These are phyloP conservation scores for Selaginella tamariscina DNA, from an alignment of 75 land plant species.

Conservation along the genomic window DNA sequence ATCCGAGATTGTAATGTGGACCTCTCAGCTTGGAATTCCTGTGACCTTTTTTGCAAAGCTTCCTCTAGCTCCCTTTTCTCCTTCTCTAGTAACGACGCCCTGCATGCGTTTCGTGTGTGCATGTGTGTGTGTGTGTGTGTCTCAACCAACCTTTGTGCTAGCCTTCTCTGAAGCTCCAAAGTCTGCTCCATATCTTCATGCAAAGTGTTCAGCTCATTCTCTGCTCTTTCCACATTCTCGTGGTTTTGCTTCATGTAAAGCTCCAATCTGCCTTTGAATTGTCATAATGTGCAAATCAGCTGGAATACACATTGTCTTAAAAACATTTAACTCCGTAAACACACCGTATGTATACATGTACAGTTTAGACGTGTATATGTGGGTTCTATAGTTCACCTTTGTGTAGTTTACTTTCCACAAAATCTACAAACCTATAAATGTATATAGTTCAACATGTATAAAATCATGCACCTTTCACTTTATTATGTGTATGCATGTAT, in stretches of 20 bases:
- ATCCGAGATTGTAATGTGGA: constrained; percentile 13
- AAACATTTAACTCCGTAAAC: too few relatives aligned
- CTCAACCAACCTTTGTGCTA: constrained; percentile 31
- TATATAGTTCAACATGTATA: too few relatives aligned
- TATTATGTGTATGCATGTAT: too few relatives aligned
- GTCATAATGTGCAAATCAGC: not conserved
- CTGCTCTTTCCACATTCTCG: constrained; percentile 37
- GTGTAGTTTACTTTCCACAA: too few relatives aligned
- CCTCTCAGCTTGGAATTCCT: constrained; percentile 16
- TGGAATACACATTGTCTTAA: too few relatives aligned
- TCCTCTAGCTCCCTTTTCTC: constrained; percentile 19
- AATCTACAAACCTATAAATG: too few relatives aligned
- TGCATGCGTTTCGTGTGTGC: too few relatives aligned
- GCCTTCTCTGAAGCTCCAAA: constrained; percentile 31
- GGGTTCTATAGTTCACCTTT: too few relatives aligned
- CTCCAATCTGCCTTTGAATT: constrained; percentile 30
- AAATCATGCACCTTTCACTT: too few relatives aligned
- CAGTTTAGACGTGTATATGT: too few relatives aligned
- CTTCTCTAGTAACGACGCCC: constrained; percentile 19
- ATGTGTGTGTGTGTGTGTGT: too few relatives aligned
- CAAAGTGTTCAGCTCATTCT: constrained; percentile 28
- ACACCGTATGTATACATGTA: too few relatives aligned
- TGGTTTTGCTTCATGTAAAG: constrained; percentile 40
- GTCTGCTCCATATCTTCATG: constrained; percentile 43
- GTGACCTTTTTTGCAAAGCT: constrained; percentile 9